phyloP scores from a whole-genome alignment of 345 rosid species.

The Ceriops zippeliana region DNA sequence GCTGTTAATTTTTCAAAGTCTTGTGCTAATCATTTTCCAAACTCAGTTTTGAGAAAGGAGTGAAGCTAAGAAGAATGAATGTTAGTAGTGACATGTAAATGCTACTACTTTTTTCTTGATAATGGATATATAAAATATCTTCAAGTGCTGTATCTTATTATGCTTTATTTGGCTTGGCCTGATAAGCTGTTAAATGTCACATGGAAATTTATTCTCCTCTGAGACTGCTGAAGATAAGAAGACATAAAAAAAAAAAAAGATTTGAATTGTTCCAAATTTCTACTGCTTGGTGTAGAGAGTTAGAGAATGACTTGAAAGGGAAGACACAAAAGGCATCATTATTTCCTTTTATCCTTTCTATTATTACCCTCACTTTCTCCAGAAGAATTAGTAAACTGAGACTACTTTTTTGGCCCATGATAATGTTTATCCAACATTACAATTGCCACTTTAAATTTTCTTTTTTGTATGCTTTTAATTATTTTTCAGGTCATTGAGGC shows the following conservation, averaged over 20 bases:
- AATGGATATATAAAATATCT: background rate
- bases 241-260: too few species aligned
- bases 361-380: background rate
- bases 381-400: too few species aligned
- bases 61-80: constrained; percentile 44
- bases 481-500: constrained; percentile 38
- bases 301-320: constrained; percentile 1
- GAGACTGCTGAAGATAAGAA: too few species aligned
- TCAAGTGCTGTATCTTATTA: background rate
- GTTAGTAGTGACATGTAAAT: constrained; percentile 38
- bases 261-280: background rate
- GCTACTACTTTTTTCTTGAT: background rate
- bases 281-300: background rate
- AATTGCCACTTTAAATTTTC: constrained; percentile 10
- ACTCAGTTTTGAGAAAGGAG: constrained; percentile 29
- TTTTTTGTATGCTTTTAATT: constrained; percentile 9
- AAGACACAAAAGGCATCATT: background rate
- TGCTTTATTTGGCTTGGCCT: background rate
- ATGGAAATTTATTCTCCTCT: too few species aligned
- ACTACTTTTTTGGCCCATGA: background rate
- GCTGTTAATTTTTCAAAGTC: constrained; percentile 26
- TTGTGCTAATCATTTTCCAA: constrained; percentile 8
- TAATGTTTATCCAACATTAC: background rate
- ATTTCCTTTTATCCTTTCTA: background rate
- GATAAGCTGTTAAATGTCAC: background rate